Base-by-base conservation (phyloP, 352 stramenopile species). In the Globisporangium yorkense region DNA sequence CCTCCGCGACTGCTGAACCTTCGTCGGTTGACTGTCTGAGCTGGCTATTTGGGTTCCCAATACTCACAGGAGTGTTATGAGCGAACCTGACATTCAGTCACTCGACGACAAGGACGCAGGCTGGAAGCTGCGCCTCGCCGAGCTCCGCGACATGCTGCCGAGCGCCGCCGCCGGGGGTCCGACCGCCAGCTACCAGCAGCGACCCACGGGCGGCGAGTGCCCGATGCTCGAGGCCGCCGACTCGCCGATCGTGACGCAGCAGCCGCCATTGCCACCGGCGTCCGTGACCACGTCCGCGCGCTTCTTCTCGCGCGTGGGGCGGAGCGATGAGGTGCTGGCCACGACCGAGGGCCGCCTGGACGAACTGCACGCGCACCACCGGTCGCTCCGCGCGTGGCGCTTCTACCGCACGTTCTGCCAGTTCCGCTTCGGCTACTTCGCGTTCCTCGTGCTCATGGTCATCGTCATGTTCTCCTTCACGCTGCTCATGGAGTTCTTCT, bases 391-490 rank as follows among this genome's bases (percentile, higher is more conserved):
- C 41, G 54, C 64, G 39, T 91, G 79, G 81, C 72, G 74, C n/a
- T 73, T 84, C 61, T 90, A 88, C 60, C 76, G 82, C 60, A 84
- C 73, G 45, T 37, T 84, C 48, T 92, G 82, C 65, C 80, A 89
- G 65, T 76, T 90, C 48, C 77, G 81, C 55, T 89, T 90, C 37
- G 77, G 76, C 48, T 92, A 92, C 63, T 45, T 92, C 40, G 74
- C 82, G 35, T 92, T 92, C 58, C 65, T 92, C n/a, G 80, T 90
- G 59, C 65, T 88, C 47, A 89, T 92, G 80, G 68, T 87, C 48
- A 77, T 92, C 65, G 59, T 92, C 65, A 88, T 92, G 69, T 87
- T 90, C 65, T 92, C 82, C 15, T 90, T 92, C 62, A 88, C 80
- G 63, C 56, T 87, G 54, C 66, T 92, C 47, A 92, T 92, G 82